phyloP scores from a whole-genome alignment of 139 green algal species.

The Monoraphidium neglectum region DNA sequence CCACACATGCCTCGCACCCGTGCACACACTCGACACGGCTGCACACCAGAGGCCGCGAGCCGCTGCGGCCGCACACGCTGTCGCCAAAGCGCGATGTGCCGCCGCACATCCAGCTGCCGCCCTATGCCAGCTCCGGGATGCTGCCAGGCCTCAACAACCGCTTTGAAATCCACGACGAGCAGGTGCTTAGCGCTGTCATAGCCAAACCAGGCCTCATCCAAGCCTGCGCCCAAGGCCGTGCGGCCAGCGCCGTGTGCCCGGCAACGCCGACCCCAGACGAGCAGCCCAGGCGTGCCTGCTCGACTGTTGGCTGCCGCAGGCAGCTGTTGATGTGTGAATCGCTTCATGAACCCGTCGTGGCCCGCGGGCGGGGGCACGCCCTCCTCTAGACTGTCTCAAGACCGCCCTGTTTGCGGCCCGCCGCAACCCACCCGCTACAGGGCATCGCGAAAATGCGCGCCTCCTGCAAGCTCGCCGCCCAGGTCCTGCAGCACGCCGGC shows the following conservation, averaged over 20 bases:
- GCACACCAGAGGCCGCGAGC: constrained; percentile 10
- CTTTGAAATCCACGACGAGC: constrained; percentile 70
- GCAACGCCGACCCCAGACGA: too few species aligned
- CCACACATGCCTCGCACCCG: too few species aligned
- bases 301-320: too few species aligned
- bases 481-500: constrained; percentile 80
- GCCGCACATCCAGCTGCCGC: constrained; percentile 65
- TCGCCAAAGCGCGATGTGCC: constrained; percentile 62
- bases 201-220: too few species aligned
- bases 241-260: too few species aligned
- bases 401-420: not conserved
- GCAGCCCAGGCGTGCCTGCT: too few species aligned
- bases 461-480: constrained; percentile 79
- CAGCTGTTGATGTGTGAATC: too few species aligned
- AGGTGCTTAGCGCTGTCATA: too few species aligned
- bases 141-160: constrained; percentile 60
- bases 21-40: not conserved
- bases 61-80: constrained; percentile 37
- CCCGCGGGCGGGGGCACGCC: too few species aligned
- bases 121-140: constrained; percentile 72
- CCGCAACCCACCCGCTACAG: not conserved
- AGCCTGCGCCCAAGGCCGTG: too few species aligned
- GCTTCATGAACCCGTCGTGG: too few species aligned
- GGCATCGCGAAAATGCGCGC: too few species aligned
- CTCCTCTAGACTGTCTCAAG: constrained; percentile 9